These are phyloP conservation scores for Trypanosoma boissoni DNA, from an alignment of 208 protist genomes.

Conservation along the genomic window DNA sequence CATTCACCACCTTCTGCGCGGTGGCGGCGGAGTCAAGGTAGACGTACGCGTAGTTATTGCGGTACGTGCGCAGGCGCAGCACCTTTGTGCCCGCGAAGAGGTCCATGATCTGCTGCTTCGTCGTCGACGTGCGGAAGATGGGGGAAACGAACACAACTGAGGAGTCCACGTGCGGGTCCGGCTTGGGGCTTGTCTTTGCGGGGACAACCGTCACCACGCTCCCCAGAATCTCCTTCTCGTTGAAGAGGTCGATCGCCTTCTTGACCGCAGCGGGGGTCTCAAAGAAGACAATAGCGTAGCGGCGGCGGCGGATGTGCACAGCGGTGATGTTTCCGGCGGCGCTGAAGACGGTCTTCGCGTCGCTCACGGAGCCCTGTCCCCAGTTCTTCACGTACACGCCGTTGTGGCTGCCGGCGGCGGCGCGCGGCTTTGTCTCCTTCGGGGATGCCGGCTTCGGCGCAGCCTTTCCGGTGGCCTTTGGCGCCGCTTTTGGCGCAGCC, in stretches of 20 bases:
- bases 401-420: constrained; percentile 44
- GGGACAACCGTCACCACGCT: constrained; percentile 60
- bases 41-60: constrained; percentile 78
- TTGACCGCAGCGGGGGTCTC: constrained; percentile 76
- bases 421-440: constrained; percentile 24
- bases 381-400: constrained; percentile 88
- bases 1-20: constrained; percentile 67
- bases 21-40: constrained; percentile 69
- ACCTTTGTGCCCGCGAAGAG: constrained; percentile 74
- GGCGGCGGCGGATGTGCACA: constrained; percentile 67
- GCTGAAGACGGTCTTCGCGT: constrained; percentile 50
- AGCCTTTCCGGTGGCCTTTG: constrained; percentile 48
- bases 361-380: constrained; percentile 67
- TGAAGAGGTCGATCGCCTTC: constrained; percentile 86
- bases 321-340: constrained; percentile 56
- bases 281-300: constrained; percentile 83
- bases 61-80: constrained; percentile 73
- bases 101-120: constrained; percentile 61
- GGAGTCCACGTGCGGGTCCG: constrained; percentile 69
- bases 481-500: too few relatives aligned
- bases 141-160: constrained; percentile 74
- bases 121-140: constrained; percentile 76
- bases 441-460: constrained; percentile 27
- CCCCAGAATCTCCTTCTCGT: constrained; percentile 78
- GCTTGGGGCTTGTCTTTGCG: constrained; percentile 72